These are phyloP conservation scores for Nematocida ausubeli DNA, from an alignment of 371 early-diverging fungal species.

Conservation along the genomic window DNA sequence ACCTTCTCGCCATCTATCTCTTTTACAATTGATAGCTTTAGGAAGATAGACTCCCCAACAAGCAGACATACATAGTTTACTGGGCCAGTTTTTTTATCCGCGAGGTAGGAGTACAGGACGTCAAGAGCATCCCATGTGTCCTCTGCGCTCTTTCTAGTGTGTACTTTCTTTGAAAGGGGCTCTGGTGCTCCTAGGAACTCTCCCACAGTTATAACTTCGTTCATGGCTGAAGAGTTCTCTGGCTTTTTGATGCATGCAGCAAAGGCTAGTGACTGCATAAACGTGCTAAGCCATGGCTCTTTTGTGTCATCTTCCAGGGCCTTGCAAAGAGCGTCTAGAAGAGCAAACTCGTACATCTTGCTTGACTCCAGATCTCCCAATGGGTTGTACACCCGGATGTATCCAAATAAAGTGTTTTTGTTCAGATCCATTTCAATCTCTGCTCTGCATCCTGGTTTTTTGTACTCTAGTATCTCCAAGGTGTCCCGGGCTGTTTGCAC, in stretches of 20 bases:
- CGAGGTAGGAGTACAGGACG: background rate
- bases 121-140: background rate
- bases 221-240: background rate
- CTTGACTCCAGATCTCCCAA: background rate
- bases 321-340: background rate
- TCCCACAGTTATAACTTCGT: background rate
- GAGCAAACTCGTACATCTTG: constrained; percentile 1
- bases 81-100: background rate
- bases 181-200: background rate
- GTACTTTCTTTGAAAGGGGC: background rate
- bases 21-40: background rate
- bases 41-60: background rate
- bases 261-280: constrained; percentile 21
- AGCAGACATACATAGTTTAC: background rate
- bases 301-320: constrained; percentile 12
- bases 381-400: background rate
- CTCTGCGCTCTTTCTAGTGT: background rate
- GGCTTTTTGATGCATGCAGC: background rate
- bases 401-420: background rate
- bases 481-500: background rate
- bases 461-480: background rate
- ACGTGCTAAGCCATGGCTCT: constrained; percentile 31
- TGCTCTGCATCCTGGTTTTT: background rate
- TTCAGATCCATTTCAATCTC: background rate
- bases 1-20: background rate